Conservation (phyloP, 495 filamentous ascomycete genomes). For the Penicillium ochrochloron region DNA sequence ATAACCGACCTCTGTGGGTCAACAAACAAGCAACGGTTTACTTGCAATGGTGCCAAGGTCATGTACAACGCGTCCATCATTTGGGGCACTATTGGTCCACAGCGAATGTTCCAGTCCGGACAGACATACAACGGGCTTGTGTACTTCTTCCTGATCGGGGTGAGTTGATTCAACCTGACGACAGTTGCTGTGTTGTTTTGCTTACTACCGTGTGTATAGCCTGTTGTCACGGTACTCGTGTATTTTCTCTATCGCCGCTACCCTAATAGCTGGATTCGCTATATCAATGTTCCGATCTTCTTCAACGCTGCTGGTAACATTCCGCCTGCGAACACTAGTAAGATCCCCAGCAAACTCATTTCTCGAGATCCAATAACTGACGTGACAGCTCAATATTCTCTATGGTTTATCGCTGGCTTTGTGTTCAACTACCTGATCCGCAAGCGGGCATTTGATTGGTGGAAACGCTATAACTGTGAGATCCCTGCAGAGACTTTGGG, state of each 20-base stretch:
- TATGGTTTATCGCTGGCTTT: background rate
- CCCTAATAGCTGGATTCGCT: background rate
- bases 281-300: background rate
- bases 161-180: background rate
- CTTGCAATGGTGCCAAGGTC: conserved; percentile 2
- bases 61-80: conserved; percentile 2
- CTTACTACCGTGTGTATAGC: background rate
- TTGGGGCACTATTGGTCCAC: background rate
- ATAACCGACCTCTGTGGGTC: background rate
- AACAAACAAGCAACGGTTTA: background rate
- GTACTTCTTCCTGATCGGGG: background rate
- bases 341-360: no score
- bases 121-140: background rate
- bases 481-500: background rate
- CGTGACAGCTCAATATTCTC: background rate
- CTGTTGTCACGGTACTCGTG: background rate
- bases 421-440: background rate
- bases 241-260: background rate
- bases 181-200: background rate
- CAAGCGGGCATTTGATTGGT: background rate
- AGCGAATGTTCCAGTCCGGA: background rate
- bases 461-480: background rate
- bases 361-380: background rate
- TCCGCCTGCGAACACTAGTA: background rate
- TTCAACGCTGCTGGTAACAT: background rate